Base-by-base conservation (phyloP, 805 yeast genomes). In the Pachysolen tannophilus region DNA sequence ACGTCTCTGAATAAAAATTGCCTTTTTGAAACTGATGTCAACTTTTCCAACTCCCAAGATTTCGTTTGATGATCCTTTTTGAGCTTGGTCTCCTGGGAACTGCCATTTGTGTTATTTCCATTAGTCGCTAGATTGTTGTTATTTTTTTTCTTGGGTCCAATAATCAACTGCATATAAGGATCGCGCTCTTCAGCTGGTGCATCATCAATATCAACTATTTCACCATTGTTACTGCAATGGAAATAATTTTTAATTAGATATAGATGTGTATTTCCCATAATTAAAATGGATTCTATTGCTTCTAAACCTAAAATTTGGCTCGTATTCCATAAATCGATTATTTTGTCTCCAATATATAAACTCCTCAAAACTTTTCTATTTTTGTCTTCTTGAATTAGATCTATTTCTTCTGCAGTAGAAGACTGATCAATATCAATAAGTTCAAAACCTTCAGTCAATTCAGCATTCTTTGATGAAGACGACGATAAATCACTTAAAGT, bases 1-100 rank as follows among this genome's bases (percentile, higher is more conserved):
- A 82, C 82, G 54, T 85, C 94, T 37, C 95, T 60, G 11, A 86
- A 60, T 14, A 86, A 53, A 47, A 85, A 86, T 26, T 81, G 85
- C 34, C 94, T 59, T 43, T 82, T 83, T 3, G 86, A 75, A 9
- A 80, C 72, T 4, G 81, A 75, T 0, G 75, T 70, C 14, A 87
- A 49, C 29, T 71, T 72, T 5, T 63, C 63, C 15, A 82, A 45
- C 17, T 71, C 66, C 92, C 94, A 84, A 10, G 66, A 57, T 41
- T 67, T 67, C 1, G 72, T 71, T 10, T 63, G 50, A 45, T 79
- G 83, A 1, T 53, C 42, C 13, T 41, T 40, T 9, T 49, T 52
- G n/a, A n/a, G n/a, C n/a, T n/a, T n/a, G n/a, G n/a, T n/a, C n/a
- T n/a, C n/a, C n/a, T n/a, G n/a, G n/a, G n/a, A n/a, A n/a, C n/a